phyloP scores from a whole-genome alignment of 805 yeast genomes.

The Hanseniaspora lachancei region DNA sequence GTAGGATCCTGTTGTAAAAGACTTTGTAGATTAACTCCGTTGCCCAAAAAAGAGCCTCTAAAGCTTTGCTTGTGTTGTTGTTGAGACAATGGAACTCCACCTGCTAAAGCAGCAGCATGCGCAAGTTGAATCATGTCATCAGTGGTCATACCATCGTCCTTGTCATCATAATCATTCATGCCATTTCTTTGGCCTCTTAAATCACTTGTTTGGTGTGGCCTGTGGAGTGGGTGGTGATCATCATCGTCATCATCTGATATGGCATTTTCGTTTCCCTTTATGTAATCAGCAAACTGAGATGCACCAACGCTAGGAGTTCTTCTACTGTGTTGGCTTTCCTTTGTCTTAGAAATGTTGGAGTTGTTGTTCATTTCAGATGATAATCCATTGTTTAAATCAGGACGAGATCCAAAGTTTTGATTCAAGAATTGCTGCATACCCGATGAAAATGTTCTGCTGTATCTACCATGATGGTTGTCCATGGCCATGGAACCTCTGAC shows the following conservation, averaged over 20 bases:
- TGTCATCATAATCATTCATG: background rate
- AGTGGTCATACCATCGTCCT: slow-evolving; percentile 1
- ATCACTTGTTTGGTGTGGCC: background rate
- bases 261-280: slow-evolving; percentile 12
- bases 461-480: slow-evolving; percentile 2
- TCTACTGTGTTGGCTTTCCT: background rate
- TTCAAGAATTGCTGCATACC: slow-evolving; percentile 12
- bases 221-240: background rate
- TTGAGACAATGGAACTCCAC: slow-evolving; percentile 11
- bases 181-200: background rate
- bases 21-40: slow-evolving; percentile 10
- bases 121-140: slow-evolving; percentile 15
- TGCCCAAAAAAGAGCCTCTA: slow-evolving; percentile 9
- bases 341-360: background rate
- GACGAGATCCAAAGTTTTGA: slow-evolving; percentile 6
- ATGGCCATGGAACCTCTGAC: slow-evolving; percentile 20
- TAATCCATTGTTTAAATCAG: background rate
- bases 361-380: slow-evolving; percentile 7
- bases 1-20: slow-evolving; percentile 6
- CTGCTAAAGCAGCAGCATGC: slow-evolving; percentile 16
- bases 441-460: slow-evolving; percentile 13
- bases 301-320: slow-evolving; percentile 3
- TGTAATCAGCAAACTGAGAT: slow-evolving; percentile 10
- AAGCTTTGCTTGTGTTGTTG: slow-evolving; percentile 10
- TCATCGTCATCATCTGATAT: slow-evolving; percentile 13